These are phyloP conservation scores for Suillus americanus DNA, from an alignment of 768 basidiomycete genomes.

Conservation along the genomic window DNA sequence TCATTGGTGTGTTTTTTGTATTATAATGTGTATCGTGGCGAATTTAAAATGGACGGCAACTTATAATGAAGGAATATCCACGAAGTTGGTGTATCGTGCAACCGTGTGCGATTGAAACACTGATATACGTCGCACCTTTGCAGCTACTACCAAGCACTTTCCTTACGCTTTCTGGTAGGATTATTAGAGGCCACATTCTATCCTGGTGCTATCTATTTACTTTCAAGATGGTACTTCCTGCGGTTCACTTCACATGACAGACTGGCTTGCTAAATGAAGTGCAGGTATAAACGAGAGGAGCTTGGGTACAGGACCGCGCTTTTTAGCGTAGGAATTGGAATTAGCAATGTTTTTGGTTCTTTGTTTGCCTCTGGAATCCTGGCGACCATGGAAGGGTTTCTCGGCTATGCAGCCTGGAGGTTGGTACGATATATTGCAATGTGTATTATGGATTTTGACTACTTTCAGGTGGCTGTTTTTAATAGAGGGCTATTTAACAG, in stretches of 20 bases:
- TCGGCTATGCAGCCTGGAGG: conserved; percentile 71
- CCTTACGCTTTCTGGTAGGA: conserved; percentile 74
- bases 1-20: conserved; percentile 40
- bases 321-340: conserved; percentile 64
- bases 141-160: conserved; percentile 57
- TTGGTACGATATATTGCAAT: conserved; percentile 25
- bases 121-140: conserved; percentile 5
- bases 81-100: conserved; percentile 9
- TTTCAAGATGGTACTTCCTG: conserved; percentile 55
- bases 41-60: background rate
- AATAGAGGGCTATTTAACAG: conserved; percentile 57
- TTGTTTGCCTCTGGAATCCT: conserved; percentile 74
- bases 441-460: background rate
- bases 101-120: background rate
- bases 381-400: conserved; percentile 58
- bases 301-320: conserved; percentile 63
- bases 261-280: background rate
- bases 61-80: conserved; percentile 34
- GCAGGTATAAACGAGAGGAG: conserved; percentile 65
- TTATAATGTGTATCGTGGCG: background rate
- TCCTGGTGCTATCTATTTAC: conserved; percentile 61
- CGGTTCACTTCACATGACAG: background rate
- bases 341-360: conserved; percentile 77
- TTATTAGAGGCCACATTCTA: conserved; percentile 63
- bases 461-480: conserved; percentile 63